These are phyloP conservation scores for Sporothrix humicola DNA, from an alignment of 2,329 filamentous ascomycete genomes.

Conservation along the genomic window DNA sequence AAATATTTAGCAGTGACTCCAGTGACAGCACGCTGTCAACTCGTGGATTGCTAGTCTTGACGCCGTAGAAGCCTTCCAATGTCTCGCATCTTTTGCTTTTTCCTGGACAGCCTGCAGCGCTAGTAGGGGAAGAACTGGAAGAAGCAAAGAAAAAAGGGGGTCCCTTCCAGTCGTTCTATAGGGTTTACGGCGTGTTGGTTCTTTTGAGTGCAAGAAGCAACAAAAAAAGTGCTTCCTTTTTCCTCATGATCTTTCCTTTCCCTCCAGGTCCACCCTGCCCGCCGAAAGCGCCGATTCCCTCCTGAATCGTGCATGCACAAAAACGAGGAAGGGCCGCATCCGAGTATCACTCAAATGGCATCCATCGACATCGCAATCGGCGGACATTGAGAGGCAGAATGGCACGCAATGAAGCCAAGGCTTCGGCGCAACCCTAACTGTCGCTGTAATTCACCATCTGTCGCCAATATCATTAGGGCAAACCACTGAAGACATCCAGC, in stretches of 20 bases:
- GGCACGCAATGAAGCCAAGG: not conserved
- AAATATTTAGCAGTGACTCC: not conserved
- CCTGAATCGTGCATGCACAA: conserved; percentile 39
- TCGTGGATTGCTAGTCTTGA: not conserved
- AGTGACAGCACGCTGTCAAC: not conserved
- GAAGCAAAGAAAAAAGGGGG: not conserved
- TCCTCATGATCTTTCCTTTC: not conserved
- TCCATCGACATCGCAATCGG: too few relatives aligned
- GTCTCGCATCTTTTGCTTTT: conserved; percentile 15
- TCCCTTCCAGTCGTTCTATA: too few relatives aligned
- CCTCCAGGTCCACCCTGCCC: not conserved
- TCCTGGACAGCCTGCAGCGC: not conserved
- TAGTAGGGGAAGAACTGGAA: not conserved
- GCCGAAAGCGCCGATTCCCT: conserved; percentile 34
- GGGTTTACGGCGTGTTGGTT: conserved; percentile 5
- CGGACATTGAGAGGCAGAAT: not conserved
- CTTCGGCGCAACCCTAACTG: not conserved
- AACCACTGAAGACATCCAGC: not conserved
- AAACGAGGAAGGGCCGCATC: not conserved
- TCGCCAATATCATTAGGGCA: not conserved
- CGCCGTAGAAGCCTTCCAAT: not conserved
- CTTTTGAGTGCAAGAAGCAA: not conserved
- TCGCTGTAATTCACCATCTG: not conserved
- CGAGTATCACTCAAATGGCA: not conserved
- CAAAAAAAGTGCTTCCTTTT: not conserved